Base-by-base conservation (phyloP, 345 rosid genomes). In the Hibiscus tridactylites region DNA sequence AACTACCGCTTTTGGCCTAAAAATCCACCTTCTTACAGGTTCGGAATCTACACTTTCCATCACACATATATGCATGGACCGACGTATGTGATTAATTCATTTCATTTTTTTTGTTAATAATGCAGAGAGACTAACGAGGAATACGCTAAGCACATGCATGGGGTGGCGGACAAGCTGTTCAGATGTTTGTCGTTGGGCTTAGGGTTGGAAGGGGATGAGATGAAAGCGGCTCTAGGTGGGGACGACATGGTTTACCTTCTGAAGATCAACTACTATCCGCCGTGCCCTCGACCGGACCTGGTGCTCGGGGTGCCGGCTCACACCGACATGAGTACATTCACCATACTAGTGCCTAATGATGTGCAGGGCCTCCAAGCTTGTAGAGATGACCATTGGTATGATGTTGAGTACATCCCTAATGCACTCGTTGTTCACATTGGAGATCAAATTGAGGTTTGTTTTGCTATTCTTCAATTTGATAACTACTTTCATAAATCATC, bases 281-380 rank as follows among this genome's bases (percentile, higher is more conserved):
- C 96, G 1, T 95, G 97, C 46, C 99, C 97, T 13, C 81, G 91
- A 1, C 97, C 99, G 0, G 97, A 95, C 71, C 83, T 95, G 24
- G 77, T 89, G 0, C 86, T 91, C 7, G 99, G 99, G 0, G 96
- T 95, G 59, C 85, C 77, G 21, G 83, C 99, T 3, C 97, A 92
- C 56, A 89, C 97, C 0, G 99, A 95, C 49, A 83, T 89, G 26
- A 77, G 83, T 28, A 12, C 88, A 6, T 1, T 92, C 73, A 95
- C 99, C 70, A 65, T 95, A 53, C 87, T 95, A 1, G 91, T 95
- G 0, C 93, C 97, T 16, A 92, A 92, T 50, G 87, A 92, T 12
- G 89, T 92, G 10, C 92, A 91, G 3, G 99, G 97, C 4, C 86
- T 95, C 47, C 99, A 95, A 68, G 91, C 86, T 3, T 81, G 75